Percentiles rank a stretch among this genome's conserved stretches.
These are phyloP conservation scores for Mycosphaerella sp. DNA, from an alignment of 2,329 filamentous ascomycete species.

Conservation along the genomic window DNA sequence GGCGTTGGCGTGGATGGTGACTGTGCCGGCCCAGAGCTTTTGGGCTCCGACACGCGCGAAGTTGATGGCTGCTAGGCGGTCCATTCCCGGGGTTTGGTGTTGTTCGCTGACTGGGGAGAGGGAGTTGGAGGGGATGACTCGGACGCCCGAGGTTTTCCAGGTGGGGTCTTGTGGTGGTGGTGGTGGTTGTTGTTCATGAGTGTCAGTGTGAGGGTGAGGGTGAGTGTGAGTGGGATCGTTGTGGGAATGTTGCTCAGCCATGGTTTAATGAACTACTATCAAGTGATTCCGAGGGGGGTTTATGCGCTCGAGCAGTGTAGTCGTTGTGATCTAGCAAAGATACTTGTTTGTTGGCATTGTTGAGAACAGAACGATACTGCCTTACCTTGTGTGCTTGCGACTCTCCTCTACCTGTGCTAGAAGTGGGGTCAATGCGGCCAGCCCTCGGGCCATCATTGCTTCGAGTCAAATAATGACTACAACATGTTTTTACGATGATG, in stretches of 20 bases:
- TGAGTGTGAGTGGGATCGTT: conserved; percentile 16
- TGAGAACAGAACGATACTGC: too few relatives aligned
- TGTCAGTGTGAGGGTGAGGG: conserved; percentile 8
- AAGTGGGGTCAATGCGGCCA: conserved; percentile 2
- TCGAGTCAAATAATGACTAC: too few relatives aligned
- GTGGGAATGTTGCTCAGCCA: conserved; percentile 11
- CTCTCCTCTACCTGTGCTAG: too few relatives aligned
- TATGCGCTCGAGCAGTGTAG: too few relatives aligned
- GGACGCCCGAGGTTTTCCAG: conserved; percentile 41
- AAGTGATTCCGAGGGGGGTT: too few relatives aligned
- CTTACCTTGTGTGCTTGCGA: neutral
- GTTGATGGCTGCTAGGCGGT: conserved; percentile 42
- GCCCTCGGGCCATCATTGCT: conserved; percentile 1
- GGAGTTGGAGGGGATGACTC: conserved; percentile 39
- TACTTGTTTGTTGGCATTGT: too few relatives aligned
- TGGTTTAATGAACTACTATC: neutral
- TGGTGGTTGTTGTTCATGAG: conserved; percentile 6
- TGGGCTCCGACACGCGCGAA: conserved; percentile 41
- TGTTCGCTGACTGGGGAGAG: conserved; percentile 33
- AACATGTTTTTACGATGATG: neutral
- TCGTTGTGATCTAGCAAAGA: too few relatives aligned
- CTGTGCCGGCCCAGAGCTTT: conserved; percentile 44
- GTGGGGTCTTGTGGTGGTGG: conserved; percentile 22
- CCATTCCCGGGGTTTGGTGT: conserved; percentile 43
- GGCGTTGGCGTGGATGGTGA: conserved; percentile 38